These are phyloP conservation scores for Xylariaceae sp. DNA, from an alignment of 2,329 filamentous ascomycete genomes.

Conservation along the genomic window DNA sequence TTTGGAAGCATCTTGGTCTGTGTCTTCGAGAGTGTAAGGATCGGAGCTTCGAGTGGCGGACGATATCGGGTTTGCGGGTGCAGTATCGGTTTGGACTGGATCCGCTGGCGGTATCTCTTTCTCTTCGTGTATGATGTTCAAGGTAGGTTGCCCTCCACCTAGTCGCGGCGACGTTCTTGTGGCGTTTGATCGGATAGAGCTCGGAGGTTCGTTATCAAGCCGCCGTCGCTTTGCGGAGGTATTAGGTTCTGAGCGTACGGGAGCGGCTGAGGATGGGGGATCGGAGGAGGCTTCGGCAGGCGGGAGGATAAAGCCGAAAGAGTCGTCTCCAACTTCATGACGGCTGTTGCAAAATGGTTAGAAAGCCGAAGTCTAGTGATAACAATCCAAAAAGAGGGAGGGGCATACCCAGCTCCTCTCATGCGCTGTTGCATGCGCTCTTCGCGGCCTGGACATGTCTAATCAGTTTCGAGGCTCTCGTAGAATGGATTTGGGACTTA, in stretches of 20 bases:
- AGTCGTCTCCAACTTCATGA: conserved; percentile 56
- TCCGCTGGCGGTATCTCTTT: no score
- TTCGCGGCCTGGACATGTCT: conserved; percentile 45
- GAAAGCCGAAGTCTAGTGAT: no score
- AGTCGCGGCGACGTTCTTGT: conserved; percentile 16
- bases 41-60: conserved; percentile 1
- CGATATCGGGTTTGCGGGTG: not conserved
- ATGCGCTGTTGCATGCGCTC: conserved; percentile 63
- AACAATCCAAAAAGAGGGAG: no score
- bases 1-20: conserved; percentile 13
- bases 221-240: conserved; percentile 47
- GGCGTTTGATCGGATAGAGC: conserved; percentile 19
- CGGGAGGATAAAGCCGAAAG: conserved; percentile 52
- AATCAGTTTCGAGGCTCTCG: conserved; percentile 9
- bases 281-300: conserved; percentile 26
- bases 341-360: conserved; percentile 42
- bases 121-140: no score
- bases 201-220: conserved; percentile 25
- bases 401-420: conserved; percentile 57
- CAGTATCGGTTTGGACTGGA: no score
- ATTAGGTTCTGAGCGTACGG: conserved; percentile 41
- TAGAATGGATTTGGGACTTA: conserved; percentile 17
- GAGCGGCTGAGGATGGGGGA: conserved; percentile 21
- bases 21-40: conserved; percentile 19
- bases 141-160: conserved; percentile 18